These are phyloP conservation scores for Sporothrix globosa DNA, from an alignment of 2,329 filamentous ascomycete species.

Conservation along the genomic window DNA sequence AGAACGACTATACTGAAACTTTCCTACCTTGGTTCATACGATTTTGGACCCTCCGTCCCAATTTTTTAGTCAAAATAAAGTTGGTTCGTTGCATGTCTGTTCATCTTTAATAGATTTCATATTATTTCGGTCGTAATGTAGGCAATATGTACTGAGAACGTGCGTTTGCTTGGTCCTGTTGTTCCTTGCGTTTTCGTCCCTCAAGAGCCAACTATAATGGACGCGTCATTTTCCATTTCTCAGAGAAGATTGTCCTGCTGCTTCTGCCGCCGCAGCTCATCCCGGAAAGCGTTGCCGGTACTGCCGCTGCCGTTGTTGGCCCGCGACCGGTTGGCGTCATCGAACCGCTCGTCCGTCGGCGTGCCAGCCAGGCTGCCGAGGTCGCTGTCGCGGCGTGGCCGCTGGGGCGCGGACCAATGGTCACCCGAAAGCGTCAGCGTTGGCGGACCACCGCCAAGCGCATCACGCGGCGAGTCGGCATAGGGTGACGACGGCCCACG, in stretches of 20 bases:
- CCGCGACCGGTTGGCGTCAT: constrained; percentile 43
- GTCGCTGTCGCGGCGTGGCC: constrained; percentile 51
- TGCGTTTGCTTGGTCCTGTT: background rate
- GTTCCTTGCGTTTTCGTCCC: background rate
- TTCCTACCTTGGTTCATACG: background rate
- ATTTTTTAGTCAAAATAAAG: background rate
- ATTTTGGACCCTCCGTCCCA: background rate
- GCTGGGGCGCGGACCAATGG: constrained; percentile 34
- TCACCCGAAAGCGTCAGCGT: constrained; percentile 36
- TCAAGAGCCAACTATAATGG: background rate
- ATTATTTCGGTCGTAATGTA: constrained; percentile 10
- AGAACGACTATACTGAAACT: too few species aligned
- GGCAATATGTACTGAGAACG: constrained; percentile 2
- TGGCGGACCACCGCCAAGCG: constrained; percentile 35
- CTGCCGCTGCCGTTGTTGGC: constrained; percentile 29
- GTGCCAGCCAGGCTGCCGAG: constrained; percentile 55
- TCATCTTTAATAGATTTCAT: background rate
- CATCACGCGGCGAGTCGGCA: constrained; percentile 38
- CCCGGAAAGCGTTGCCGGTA: constrained; percentile 52
- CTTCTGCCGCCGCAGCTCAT: constrained; percentile 55
- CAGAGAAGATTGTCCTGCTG: constrained; percentile 43
- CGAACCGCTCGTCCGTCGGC: constrained; percentile 50
- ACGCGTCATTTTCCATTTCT: background rate
- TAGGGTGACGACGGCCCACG: constrained; percentile 31
- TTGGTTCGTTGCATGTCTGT: too few species aligned